Percentiles rank a stretch among this genome's conserved stretches.
Evolutionary conservation across 768 basidiomycete species (phyloP).

Genomic region (Panellus pusillus): DNA sequence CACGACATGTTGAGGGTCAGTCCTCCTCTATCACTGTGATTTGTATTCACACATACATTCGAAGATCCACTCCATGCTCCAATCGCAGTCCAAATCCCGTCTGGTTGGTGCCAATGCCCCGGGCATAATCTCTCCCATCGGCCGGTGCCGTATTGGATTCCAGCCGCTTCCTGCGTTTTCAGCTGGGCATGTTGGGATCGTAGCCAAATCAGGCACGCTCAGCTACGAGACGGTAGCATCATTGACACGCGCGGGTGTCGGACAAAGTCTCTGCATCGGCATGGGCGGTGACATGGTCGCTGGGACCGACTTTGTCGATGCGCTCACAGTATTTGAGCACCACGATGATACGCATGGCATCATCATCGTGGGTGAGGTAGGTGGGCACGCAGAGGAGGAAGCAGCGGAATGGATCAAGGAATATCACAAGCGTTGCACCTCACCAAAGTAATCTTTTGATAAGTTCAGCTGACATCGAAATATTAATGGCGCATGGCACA

Average conservation of each 20-base stretch:
- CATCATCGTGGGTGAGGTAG: slow-evolving; percentile 15
- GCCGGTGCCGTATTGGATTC: slow-evolving; percentile 18
- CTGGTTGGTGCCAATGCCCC: slow-evolving; percentile 19
- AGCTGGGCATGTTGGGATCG: slow-evolving; percentile 10
- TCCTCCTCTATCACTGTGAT: neutral
- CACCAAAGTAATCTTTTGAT: neutral
- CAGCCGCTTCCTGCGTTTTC: slow-evolving; percentile 16
- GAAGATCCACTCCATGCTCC: slow-evolving; percentile 18
- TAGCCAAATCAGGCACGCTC: slow-evolving; percentile 17
- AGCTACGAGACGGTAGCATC: slow-evolving; percentile 18
- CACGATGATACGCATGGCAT: slow-evolving; percentile 14
- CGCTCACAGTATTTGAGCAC: slow-evolving; percentile 9
- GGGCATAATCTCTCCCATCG: slow-evolving; percentile 15
- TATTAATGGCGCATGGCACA: neutral
- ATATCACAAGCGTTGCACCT: neutral
- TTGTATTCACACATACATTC: neutral
- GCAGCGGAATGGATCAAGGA: slow-evolving; percentile 15
- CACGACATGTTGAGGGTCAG: slow-evolving; percentile 12
- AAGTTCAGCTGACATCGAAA: too few species aligned
- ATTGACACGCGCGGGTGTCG: slow-evolving; percentile 15
- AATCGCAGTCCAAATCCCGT: slow-evolving; percentile 8
- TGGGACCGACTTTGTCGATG: slow-evolving; percentile 20
- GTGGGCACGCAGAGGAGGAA: slow-evolving; percentile 16
- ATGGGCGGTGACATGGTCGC: slow-evolving; percentile 18
- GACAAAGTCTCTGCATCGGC: slow-evolving; percentile 20